Conservation (phyloP, 2,329 filamentous ascomycete genomes). For the Echinosphaeria canescens region DNA sequence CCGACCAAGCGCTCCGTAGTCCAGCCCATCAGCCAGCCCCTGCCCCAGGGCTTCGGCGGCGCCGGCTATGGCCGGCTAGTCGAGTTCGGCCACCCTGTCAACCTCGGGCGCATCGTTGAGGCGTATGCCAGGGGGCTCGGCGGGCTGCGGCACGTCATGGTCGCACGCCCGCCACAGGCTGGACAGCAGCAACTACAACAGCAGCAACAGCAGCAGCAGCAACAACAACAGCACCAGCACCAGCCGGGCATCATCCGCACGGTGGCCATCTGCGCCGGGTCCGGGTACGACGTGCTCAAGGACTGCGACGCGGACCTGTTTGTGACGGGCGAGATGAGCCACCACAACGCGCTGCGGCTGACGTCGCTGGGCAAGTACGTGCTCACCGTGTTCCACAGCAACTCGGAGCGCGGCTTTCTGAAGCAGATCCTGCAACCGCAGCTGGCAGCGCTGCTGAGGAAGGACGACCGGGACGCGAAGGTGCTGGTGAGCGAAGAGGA, state of each 20-base stretch:
- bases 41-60: slow-evolving; percentile 19
- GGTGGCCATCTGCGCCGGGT: slow-evolving; percentile 79
- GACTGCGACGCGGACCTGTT: slow-evolving; percentile 53
- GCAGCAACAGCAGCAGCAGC: no score
- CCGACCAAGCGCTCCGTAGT: slow-evolving; percentile 17
- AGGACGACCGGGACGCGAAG: slow-evolving; percentile 25
- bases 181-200: no score
- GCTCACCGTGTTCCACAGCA: slow-evolving; percentile 77
- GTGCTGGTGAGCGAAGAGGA: slow-evolving; percentile 64
- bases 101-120: slow-evolving; percentile 20
- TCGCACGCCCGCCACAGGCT: slow-evolving; percentile 7
- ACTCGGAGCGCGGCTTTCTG: slow-evolving; percentile 75
- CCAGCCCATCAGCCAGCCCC: slow-evolving; percentile 17
- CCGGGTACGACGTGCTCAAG: slow-evolving; percentile 57
- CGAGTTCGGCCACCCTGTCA: slow-evolving; percentile 15
- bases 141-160: slow-evolving; percentile 26
- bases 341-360: slow-evolving; percentile 76
- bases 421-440: slow-evolving; percentile 44
- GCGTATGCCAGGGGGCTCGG: slow-evolving; percentile 35
- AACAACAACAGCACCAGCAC: slow-evolving; percentile 3
- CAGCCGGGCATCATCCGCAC: slow-evolving; percentile 19
- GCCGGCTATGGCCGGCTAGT: slow-evolving; percentile 30
- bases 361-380: slow-evolving; percentile 70
- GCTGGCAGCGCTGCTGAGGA: slow-evolving; percentile 34
- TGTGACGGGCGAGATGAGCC: slow-evolving; percentile 82